Evolutionary conservation across 176 grass and related monocot genomes (phyloP).

Genomic region (Aegilops sharonensis): DNA sequence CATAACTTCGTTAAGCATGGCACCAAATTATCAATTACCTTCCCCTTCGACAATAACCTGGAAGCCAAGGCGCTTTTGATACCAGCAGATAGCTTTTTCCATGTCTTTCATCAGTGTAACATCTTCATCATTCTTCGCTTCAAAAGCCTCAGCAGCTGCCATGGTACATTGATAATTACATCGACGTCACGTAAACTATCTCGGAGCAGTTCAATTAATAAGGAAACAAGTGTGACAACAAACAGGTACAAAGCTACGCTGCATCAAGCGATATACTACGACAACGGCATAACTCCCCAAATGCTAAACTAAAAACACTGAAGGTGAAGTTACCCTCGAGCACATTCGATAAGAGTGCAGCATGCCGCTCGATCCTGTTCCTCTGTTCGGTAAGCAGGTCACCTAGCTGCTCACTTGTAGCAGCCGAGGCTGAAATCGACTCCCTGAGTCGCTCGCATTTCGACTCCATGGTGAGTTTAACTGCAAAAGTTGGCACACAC

Average conservation of each 20-base stretch:
- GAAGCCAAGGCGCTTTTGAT: constrained; percentile 55
- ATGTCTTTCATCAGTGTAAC: constrained; percentile 18
- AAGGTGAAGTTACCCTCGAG: constrained; percentile 37
- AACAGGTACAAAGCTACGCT: neutral
- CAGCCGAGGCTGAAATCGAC: constrained; percentile 22
- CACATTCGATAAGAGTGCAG: constrained; percentile 32
- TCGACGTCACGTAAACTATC: neutral
- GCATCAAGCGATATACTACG: neutral
- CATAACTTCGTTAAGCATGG: neutral
- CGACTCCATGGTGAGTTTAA: constrained; percentile 33
- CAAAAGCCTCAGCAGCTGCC: constrained; percentile 45
- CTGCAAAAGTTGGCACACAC: constrained; percentile 33
- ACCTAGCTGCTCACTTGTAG: constrained; percentile 33
- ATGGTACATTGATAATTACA: neutral
- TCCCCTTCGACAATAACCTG: constrained; percentile 24
- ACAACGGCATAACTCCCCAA: neutral
- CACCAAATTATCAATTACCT: constrained; percentile 26
- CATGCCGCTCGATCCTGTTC: constrained; percentile 22
- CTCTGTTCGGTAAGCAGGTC: constrained; percentile 16
- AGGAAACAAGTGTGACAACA: neutral
- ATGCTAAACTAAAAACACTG: neutral
- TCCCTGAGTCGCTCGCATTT: constrained; percentile 3
- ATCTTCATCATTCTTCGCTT: constrained; percentile 36
- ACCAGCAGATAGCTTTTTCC: constrained; percentile 50
- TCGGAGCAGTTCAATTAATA: neutral